Evolutionary conservation across 2,329 filamentous ascomycete genomes (phyloP), one percentile per base, ranked within the genome.

Genomic region (Aureobasidium pullulans): DNA sequence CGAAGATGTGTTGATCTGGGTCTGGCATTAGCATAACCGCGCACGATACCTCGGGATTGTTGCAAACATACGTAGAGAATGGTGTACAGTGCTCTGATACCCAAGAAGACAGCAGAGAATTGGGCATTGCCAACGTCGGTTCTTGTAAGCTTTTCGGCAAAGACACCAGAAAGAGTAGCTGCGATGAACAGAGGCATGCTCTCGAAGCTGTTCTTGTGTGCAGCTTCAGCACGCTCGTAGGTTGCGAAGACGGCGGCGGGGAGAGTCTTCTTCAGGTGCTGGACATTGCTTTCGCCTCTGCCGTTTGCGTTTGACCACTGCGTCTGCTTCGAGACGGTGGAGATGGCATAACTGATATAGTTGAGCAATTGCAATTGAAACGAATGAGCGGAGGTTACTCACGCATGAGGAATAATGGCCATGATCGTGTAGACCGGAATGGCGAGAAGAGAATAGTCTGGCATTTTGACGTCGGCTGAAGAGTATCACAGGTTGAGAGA

Each of bases 161-260:
- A 63, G 44, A 78, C 72, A 0, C 74, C 76, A 5, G 75, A 66
- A 13, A 79, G 67, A 8, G 79, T 68, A 1, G 76, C 74, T 1
- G 75, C 70, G 9, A 74, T 65, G 61, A 78, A 79, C 8, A 79
- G 62, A 1, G 77, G 74, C 57, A 79, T 67, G 56, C 74, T 77
- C 67, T 80, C 77, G 62, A 78, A 69, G 31, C 72, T 71, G 63
- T 79, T 79, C 31, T 72, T 68, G 62, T 79, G 75, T 36, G 75
- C 78, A 5, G 74, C 70, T 61, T 76, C 72, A 23, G 73, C 70
- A 42, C 77, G 75, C 66, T 79, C 76, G 56, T 72, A 79, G 7
- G 66, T 69, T 11, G 70, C 73, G 62, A 72, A 77, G 5, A 66
- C 67, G 13, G 71, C 68, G 0, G 71, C 63, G 9, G 71, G 65